phyloP scores from a whole-genome alignment of 495 filamentous ascomycete genomes.

The Viridothelium virens region DNA sequence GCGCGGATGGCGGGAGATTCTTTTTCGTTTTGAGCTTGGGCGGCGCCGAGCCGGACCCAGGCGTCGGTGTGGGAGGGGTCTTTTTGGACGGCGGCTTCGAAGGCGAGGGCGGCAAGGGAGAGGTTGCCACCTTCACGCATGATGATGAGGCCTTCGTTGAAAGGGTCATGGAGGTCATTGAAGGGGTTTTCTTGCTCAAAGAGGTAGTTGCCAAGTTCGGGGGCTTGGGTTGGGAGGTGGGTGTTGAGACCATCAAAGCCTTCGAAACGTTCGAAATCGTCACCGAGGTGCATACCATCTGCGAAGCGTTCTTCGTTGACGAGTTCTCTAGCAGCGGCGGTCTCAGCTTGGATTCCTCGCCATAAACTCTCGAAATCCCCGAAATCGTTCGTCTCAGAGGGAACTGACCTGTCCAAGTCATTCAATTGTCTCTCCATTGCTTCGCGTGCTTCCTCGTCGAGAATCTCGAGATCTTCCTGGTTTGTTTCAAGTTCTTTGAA shows the following conservation, averaged over 20 bases:
- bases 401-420: constrained; percentile 78
- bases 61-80: constrained; percentile 80
- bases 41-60: constrained; percentile 82
- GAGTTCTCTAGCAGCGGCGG: constrained; percentile 55
- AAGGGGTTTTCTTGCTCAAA: constrained; percentile 94
- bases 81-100: constrained; percentile 90
- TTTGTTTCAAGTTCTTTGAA: constrained; percentile 81
- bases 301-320: constrained; percentile 55
- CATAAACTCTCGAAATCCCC: constrained; percentile 69
- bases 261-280: constrained; percentile 63
- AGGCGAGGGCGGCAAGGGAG: constrained; percentile 89
- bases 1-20: constrained; percentile 97
- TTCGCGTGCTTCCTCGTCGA: constrained; percentile 62
- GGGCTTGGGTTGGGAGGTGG: constrained; percentile 50
- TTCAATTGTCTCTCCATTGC: constrained; percentile 86
- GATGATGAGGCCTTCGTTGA: constrained; percentile 82
- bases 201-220: constrained; percentile 77
- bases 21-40: constrained; percentile 98
- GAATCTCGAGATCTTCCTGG: constrained; percentile 42
- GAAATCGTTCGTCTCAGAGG: constrained; percentile 43
- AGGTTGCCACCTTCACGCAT: constrained; percentile 89
- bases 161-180: constrained; percentile 65
- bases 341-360: constrained; percentile 74
- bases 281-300: constrained; percentile 53
- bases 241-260: constrained; percentile 57